These are phyloP conservation scores for Xylariaceae sp. DNA, from an alignment of 2,329 filamentous ascomycete species.

Conservation along the genomic window DNA sequence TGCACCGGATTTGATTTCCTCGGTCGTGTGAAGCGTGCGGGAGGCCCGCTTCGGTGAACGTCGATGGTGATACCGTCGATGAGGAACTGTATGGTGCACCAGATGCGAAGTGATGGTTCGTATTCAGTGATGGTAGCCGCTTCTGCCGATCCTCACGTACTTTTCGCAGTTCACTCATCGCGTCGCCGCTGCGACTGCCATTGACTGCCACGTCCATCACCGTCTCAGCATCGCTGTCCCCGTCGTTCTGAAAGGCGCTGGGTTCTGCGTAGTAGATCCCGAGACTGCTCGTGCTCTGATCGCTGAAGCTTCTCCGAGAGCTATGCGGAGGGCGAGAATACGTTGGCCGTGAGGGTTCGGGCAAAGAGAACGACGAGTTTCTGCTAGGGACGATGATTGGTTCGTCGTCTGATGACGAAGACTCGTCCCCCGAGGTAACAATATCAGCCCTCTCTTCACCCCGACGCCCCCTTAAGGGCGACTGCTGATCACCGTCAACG, in stretches of 20 bases:
- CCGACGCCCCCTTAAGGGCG: constrained; percentile 21
- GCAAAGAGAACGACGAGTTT: constrained; percentile 56
- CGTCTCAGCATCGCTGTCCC: constrained; percentile 60
- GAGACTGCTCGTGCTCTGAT: constrained; percentile 45
- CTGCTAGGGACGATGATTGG: constrained; percentile 64
- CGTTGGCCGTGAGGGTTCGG: constrained; percentile 49
- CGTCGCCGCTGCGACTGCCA: constrained; percentile 47
- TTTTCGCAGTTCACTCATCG: constrained; percentile 58
- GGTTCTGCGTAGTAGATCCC: constrained; percentile 37
- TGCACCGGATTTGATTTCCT: constrained; percentile 51
- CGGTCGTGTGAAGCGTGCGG: constrained; percentile 45
- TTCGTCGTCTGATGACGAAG: constrained; percentile 62
- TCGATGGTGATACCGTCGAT: constrained; percentile 49
- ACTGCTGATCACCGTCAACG: constrained; percentile 30
- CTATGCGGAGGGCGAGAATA: constrained; percentile 45
- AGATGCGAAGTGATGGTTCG: constrained; percentile 36
- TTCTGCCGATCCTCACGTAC: constrained; percentile 53
- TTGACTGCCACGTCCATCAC: constrained; percentile 46
- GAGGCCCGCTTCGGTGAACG: constrained; percentile 48
- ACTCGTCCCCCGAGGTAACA: constrained; percentile 49
- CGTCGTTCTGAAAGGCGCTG: constrained; percentile 34
- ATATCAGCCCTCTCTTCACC: constrained; percentile 33
- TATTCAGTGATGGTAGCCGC: constrained; percentile 33
- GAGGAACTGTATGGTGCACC: constrained; percentile 24
- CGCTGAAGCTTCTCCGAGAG: constrained; percentile 48